Conservation (phyloP, 768 basidiomycete genomes). For the Leccinum uliginosum region DNA sequence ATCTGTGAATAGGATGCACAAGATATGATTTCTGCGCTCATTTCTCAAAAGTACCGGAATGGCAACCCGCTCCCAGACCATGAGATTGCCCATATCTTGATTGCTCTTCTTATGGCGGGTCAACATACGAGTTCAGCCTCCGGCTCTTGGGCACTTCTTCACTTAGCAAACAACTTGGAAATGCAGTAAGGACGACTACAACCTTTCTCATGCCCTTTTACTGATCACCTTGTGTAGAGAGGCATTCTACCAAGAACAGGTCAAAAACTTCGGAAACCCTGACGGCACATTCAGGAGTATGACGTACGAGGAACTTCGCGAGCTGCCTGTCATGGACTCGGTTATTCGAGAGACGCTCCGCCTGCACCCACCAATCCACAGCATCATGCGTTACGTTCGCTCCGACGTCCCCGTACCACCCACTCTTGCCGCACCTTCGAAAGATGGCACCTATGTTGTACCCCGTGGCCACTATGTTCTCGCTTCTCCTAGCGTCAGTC, state of each 20-base stretch:
- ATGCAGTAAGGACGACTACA: slow-evolving; percentile 53
- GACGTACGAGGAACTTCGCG: slow-evolving; percentile 81
- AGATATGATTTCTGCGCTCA: slow-evolving; percentile 91
- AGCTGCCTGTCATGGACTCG: slow-evolving; percentile 79
- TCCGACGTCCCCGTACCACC: slow-evolving; percentile 79
- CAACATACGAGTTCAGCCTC: slow-evolving; percentile 97
- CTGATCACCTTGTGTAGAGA: slow-evolving; percentile 44
- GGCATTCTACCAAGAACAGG: slow-evolving; percentile 85
- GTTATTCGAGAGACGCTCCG: slow-evolving; percentile 93
- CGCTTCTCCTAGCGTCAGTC: slow-evolving; percentile 83
- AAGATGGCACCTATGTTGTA: slow-evolving; percentile 74
- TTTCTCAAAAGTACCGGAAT: slow-evolving; percentile 77
- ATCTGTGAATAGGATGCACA: slow-evolving; percentile 54
- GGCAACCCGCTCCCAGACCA: slow-evolving; percentile 77
- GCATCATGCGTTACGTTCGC: slow-evolving; percentile 89
- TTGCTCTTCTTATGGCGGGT: slow-evolving; percentile 98
- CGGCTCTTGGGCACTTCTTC: slow-evolving; percentile 85
- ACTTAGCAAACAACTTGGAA: slow-evolving; percentile 72
- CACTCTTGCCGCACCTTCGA: slow-evolving; percentile 72
- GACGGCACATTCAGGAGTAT: slow-evolving; percentile 78
- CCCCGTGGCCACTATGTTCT: slow-evolving; percentile 89
- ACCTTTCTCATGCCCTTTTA: neutral
- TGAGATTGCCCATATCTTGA: slow-evolving; percentile 97
- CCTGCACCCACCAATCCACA: slow-evolving; percentile 94
- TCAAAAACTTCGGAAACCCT: slow-evolving; percentile 70